Evolutionary conservation across 2,329 filamentous ascomycete genomes (phyloP).

Genomic region (Alternaria sp.): DNA sequence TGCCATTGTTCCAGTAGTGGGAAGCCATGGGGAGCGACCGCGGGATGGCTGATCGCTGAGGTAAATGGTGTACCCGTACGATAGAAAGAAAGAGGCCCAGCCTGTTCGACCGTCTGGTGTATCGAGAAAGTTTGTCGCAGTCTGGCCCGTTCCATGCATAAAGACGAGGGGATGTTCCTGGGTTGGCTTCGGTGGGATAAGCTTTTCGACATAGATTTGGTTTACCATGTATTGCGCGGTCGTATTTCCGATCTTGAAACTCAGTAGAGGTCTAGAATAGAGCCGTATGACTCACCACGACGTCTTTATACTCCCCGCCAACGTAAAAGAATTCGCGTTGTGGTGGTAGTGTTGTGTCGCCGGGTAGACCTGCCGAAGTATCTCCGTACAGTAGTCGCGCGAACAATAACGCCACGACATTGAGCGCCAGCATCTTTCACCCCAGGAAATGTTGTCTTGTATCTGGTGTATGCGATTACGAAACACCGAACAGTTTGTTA

Average conservation of each 20-base stretch:
- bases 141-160: slow-evolving; percentile 39
- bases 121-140: slow-evolving; percentile 48
- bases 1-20: slow-evolving; percentile 37
- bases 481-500: neutral
- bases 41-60: slow-evolving; percentile 58
- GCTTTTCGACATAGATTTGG: slow-evolving; percentile 29
- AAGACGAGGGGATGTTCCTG: slow-evolving; percentile 36
- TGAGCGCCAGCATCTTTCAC: neutral
- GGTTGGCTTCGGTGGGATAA: slow-evolving; percentile 20
- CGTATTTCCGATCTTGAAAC: neutral
- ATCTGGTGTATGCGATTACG: neutral
- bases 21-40: slow-evolving; percentile 56
- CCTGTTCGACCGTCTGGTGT: slow-evolving; percentile 60
- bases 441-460: fast-evolving
- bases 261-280: fast-evolving
- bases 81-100: slow-evolving; percentile 60
- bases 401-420: neutral
- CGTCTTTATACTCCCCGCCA: slow-evolving; percentile 32
- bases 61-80: slow-evolving; percentile 58
- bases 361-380: neutral
- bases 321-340: slow-evolving; percentile 35
- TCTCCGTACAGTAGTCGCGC: neutral
- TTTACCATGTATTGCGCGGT: slow-evolving; percentile 14
- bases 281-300: slow-evolving; percentile 16
- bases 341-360: neutral